A percentile compares a stretch with the other conserved stretches of the same genome.
Conservation (phyloP, 2,329 filamentous ascomycete genomes). For the Drechslerella dactyloides region DNA sequence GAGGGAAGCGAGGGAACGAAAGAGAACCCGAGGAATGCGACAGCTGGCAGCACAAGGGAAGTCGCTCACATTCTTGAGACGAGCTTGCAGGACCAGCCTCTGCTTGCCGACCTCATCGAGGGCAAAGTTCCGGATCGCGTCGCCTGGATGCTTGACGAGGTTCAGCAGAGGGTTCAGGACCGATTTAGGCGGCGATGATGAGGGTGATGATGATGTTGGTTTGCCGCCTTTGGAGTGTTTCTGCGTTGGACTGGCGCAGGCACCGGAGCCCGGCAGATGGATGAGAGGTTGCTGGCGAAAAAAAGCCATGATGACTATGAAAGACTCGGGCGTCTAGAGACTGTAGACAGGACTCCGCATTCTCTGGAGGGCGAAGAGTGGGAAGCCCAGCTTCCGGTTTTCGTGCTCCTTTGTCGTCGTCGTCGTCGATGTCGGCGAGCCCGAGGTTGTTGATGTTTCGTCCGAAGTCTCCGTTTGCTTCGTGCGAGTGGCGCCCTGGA, state of each 20-base stretch:
- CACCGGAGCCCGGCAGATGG: constrained; percentile 33
- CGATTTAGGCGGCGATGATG: constrained; percentile 34
- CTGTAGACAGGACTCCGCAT: neutral
- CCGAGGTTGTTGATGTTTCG: neutral
- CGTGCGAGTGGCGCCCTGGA: neutral
- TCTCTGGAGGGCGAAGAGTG: neutral
- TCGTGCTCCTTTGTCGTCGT: neutral
- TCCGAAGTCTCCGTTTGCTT: neutral
- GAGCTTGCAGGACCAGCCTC: constrained; percentile 46
- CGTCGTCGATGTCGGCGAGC: neutral
- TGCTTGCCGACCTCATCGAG: constrained; percentile 47
- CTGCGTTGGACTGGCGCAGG: constrained; percentile 29
- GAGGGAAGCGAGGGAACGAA: neutral
- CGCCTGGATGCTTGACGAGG: constrained; percentile 40
- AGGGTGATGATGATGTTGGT: neutral
- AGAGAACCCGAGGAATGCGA: neutral
- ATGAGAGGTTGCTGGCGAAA: constrained; percentile 39
- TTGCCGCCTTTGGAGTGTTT: constrained; percentile 9
- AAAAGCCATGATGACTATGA: constrained; percentile 28
- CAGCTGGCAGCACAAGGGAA: neutral
- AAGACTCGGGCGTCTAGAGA: neutral
- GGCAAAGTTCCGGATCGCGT: constrained; percentile 40
- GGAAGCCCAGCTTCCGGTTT: neutral
- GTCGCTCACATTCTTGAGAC: constrained; percentile 41
- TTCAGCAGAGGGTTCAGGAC: constrained; percentile 40